Percentiles rank a stretch among this genome's conserved stretches.
phyloP scores from a whole-genome alignment of 1,284 basidiomycete genomes.

The Paramarasmius palmivorus region DNA sequence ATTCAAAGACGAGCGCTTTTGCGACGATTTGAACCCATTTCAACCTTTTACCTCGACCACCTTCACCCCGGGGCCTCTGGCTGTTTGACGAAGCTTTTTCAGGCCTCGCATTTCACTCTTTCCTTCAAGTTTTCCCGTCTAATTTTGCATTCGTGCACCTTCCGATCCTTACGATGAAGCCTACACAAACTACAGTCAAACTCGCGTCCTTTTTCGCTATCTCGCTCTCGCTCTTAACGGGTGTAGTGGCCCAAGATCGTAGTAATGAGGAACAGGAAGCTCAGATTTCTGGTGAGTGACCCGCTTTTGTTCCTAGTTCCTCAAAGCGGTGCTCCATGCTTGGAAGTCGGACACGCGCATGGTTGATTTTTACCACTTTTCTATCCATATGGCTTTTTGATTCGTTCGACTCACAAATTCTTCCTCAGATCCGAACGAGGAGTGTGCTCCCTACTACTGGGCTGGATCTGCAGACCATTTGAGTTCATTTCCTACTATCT shows the following conservation, averaged over 20 bases:
- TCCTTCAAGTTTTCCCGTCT: too few species aligned
- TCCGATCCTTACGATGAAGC: too few species aligned
- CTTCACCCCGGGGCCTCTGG: too few species aligned
- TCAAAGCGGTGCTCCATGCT: neutral
- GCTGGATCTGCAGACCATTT: neutral
- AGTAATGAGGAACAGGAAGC: neutral
- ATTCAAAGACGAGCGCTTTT: too few species aligned
- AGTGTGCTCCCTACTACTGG: neutral
- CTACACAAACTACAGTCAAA: neutral
- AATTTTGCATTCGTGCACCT: too few species aligned
- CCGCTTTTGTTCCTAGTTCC: neutral
- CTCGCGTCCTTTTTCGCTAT: neutral
- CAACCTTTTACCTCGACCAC: too few species aligned
- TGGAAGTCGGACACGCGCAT: too few species aligned
- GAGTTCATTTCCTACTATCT: neutral
- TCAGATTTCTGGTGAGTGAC: neutral
- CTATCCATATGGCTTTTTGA: too few species aligned
- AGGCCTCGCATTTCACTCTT: too few species aligned
- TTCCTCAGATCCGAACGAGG: neutral
- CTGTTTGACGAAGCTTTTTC: too few species aligned
- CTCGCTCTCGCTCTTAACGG: neutral
- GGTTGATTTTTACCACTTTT: too few species aligned
- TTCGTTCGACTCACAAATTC: neutral
- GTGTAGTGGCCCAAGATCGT: neutral
- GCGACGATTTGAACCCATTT: too few species aligned